Conservation (phyloP, 1,284 basidiomycete species). For the Leccinum griseonigrum region DNA sequence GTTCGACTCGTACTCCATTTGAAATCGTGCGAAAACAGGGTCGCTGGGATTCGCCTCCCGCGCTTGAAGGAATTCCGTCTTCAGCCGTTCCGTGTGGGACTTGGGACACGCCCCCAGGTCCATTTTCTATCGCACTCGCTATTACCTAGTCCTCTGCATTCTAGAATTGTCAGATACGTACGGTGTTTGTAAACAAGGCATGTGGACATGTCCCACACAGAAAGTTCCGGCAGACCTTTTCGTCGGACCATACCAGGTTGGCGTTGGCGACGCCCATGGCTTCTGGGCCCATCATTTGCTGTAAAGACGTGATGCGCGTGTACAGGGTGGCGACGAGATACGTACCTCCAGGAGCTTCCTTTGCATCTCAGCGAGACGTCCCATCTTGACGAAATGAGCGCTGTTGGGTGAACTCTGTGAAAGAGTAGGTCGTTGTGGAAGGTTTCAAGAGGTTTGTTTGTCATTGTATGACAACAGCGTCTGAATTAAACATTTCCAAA, state of each 20-base stretch:
- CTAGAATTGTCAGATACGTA: slow-evolving; percentile 43
- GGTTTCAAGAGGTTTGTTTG: slow-evolving; percentile 27
- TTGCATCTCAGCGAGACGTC: slow-evolving; percentile 87
- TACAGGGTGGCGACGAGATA: slow-evolving; percentile 5
- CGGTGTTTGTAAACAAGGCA: slow-evolving; percentile 97
- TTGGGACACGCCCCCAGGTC: slow-evolving; percentile 98
- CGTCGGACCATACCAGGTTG: slow-evolving; percentile 93
- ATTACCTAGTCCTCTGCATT: slow-evolving; percentile 8
- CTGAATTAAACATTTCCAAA: slow-evolving; percentile 29
- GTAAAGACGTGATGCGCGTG: slow-evolving; percentile 9
- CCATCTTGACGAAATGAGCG: slow-evolving; percentile 51
- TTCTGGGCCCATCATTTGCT: slow-evolving; percentile 99
- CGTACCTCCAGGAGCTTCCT: slow-evolving; percentile 86
- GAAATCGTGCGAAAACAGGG: slow-evolving; percentile 80
- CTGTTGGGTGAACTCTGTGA: slow-evolving; percentile 1
- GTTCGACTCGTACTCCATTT: slow-evolving; percentile 93
- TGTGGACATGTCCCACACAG: slow-evolving; percentile 98
- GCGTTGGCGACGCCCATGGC: slow-evolving; percentile 94
- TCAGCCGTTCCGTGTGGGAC: slow-evolving; percentile 92
- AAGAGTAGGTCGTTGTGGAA: slow-evolving; percentile 2
- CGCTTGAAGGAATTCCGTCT: slow-evolving; percentile 86
- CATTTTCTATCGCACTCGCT: slow-evolving; percentile 82
- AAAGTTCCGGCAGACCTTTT: slow-evolving; percentile 99
- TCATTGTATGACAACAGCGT: slow-evolving; percentile 28
- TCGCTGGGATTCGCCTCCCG: slow-evolving; percentile 73